Evolutionary conservation across 148 eudicot genomes (phyloP).

Genomic region (Vaccinium macrocarpon): DNA sequence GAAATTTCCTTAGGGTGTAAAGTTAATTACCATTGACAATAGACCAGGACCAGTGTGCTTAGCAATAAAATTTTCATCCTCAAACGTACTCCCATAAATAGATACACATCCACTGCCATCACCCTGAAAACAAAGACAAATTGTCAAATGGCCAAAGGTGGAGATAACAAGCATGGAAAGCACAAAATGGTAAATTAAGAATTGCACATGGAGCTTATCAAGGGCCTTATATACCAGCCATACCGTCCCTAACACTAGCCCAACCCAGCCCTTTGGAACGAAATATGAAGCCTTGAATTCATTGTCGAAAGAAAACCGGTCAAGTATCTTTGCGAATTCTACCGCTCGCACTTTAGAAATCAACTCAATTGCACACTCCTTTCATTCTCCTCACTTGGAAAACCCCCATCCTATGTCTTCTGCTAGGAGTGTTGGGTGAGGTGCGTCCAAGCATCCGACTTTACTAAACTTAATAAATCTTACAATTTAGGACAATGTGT

Average conservation of each 20-base stretch:
- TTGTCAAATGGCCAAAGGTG: conserved; percentile 19
- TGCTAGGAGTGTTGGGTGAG: background rate
- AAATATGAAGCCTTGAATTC: background rate
- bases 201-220: background rate
- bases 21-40: conserved; percentile 67
- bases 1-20: background rate
- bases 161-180: background rate
- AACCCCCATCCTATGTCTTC: background rate
- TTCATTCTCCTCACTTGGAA: background rate
- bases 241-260: background rate
- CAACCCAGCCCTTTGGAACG: background rate
- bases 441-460: background rate
- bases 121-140: conserved; percentile 46
- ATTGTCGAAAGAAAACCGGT: background rate
- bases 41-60: conserved; percentile 98
- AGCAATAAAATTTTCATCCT: conserved; percentile 92
- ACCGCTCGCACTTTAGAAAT: background rate
- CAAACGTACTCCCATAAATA: conserved; percentile 83
- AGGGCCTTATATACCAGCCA: background rate
- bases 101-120: conserved; percentile 94
- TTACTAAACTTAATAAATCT: background rate
- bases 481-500: background rate
- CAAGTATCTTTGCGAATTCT: background rate
- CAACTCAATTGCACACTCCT: background rate
- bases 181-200: background rate